A percentile compares a stretch with the other conserved stretches of the same genome.
These are phyloP conservation scores for Linanthus parryae DNA, from an alignment of 148 eudicot species.

Conservation along the genomic window DNA sequence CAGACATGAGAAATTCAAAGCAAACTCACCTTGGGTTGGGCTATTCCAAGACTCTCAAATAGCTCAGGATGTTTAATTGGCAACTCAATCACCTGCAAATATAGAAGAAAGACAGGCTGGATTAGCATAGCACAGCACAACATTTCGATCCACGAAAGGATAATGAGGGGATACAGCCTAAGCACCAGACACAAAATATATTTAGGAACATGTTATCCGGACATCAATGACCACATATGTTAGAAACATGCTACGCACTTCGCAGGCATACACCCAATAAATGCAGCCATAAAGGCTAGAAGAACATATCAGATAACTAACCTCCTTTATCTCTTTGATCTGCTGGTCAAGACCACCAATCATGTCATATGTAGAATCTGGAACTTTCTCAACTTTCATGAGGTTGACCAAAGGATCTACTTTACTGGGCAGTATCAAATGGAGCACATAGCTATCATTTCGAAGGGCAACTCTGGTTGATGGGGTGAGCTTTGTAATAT, in stretches of 20 bases:
- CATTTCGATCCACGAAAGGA: neutral
- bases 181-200: neutral
- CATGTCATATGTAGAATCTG: constrained; percentile 80
- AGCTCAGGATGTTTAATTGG: constrained; percentile 79
- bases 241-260: neutral
- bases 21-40: constrained; percentile 66
- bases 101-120: constrained; percentile 3
- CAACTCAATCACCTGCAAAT: constrained; percentile 65
- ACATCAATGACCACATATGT: neutral
- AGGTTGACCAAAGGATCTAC: constrained; percentile 81
- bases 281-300: neutral
- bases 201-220: neutral
- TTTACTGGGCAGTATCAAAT: constrained; percentile 71
- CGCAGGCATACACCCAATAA: neutral
- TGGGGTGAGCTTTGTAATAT: constrained; percentile 69
- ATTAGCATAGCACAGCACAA: constrained; percentile 1
- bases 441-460: constrained; percentile 78
- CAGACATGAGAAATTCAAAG: neutral
- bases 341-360: constrained; percentile 88
- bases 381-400: constrained; percentile 85
- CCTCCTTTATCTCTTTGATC: constrained; percentile 86
- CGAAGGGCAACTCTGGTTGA: constrained; percentile 73
- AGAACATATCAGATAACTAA: constrained; percentile 5
- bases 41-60: constrained; percentile 85
- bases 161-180: neutral